phyloP scores from a whole-genome alignment of 2,329 filamentous ascomycete species.

The Hypoxylon sp. region DNA sequence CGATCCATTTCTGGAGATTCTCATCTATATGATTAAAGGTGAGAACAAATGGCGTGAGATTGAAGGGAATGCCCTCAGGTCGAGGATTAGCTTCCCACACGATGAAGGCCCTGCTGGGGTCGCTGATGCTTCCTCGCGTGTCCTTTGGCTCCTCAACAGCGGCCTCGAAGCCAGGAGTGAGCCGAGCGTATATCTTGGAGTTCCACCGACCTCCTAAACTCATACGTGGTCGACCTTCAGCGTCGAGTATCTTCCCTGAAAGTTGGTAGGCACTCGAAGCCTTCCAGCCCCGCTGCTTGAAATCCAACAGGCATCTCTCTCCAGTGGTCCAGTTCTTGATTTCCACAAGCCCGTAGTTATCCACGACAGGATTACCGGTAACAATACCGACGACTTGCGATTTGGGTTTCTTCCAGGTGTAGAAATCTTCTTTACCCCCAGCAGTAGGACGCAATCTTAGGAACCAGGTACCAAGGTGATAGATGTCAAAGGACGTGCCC shows the following conservation, averaged over 20 bases:
- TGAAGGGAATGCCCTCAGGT: slow-evolving; percentile 91
- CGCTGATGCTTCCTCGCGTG: slow-evolving; percentile 69
- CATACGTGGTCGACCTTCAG: slow-evolving; percentile 84
- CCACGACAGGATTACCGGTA: slow-evolving; percentile 94
- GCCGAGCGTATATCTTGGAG: slow-evolving; percentile 93
- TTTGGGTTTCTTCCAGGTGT: slow-evolving; percentile 99
- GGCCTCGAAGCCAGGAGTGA: slow-evolving; percentile 91
- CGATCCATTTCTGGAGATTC: slow-evolving; percentile 80
- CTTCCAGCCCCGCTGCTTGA: slow-evolving; percentile 97
- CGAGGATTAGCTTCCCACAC: slow-evolving; percentile 92
- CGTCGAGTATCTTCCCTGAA: slow-evolving; percentile 85
- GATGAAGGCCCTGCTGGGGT: slow-evolving; percentile 83
- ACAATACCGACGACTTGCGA: slow-evolving; percentile 99
- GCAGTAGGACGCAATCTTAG: slow-evolving; percentile 82
- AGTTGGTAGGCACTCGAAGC: slow-evolving; percentile 92
- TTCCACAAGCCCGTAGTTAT: slow-evolving; percentile 98
- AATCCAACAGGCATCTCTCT: slow-evolving; percentile 89
- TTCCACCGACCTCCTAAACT: slow-evolving; percentile 97
- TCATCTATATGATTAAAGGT: slow-evolving; percentile 94
- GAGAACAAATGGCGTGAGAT: slow-evolving; percentile 94
- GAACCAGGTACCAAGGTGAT: slow-evolving; percentile 97
- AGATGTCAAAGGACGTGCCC: slow-evolving; percentile 97
- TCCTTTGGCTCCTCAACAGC: slow-evolving; percentile 72
- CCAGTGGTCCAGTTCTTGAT: slow-evolving; percentile 98
- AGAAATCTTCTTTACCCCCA: slow-evolving; percentile 86